Percentiles rank a stretch among this genome's conserved stretches.
Evolutionary conservation across 2,329 filamentous ascomycete species (phyloP).

Genomic region (Myriosclerotinia scirpicola): DNA sequence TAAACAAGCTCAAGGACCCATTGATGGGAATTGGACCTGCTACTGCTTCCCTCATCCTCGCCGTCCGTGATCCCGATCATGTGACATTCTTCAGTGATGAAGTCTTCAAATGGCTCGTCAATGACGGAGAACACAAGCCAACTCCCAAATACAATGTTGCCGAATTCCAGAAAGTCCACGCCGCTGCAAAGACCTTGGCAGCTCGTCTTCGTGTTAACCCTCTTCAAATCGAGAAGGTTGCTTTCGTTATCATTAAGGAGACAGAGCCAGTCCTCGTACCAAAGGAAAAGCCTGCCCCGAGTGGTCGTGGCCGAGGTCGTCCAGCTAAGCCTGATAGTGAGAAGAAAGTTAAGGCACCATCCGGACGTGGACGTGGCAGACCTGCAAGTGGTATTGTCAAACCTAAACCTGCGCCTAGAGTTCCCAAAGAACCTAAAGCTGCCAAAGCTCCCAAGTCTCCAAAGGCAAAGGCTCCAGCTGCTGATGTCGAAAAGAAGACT

Average conservation of each 20-base stretch:
- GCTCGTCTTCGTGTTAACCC: constrained; percentile 55
- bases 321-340: constrained; percentile 32
- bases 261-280: constrained; percentile 33
- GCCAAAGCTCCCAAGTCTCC: not conserved
- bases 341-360: constrained; percentile 32
- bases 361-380: constrained; percentile 31
- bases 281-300: constrained; percentile 26
- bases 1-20: constrained; percentile 53
- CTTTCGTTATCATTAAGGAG: constrained; percentile 63
- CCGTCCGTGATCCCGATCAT: constrained; percentile 57
- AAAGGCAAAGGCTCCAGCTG: constrained; percentile 11
- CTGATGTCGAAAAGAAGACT: constrained; percentile 3
- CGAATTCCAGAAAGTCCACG: constrained; percentile 63
- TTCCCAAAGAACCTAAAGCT: constrained; percentile 3
- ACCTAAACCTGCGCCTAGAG: constrained; percentile 18
- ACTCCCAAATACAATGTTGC: constrained; percentile 67
- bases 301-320: constrained; percentile 32
- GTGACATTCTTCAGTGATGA: constrained; percentile 81
- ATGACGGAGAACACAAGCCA: constrained; percentile 47
- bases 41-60: constrained; percentile 72
- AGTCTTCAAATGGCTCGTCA: constrained; percentile 69
- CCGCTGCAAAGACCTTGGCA: constrained; percentile 46
- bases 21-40: constrained; percentile 78
- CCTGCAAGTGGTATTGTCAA: constrained; percentile 23
- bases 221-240: constrained; percentile 67